Base-by-base conservation (phyloP, 495 filamentous ascomycete species). In the Usnea hakonensis region DNA sequence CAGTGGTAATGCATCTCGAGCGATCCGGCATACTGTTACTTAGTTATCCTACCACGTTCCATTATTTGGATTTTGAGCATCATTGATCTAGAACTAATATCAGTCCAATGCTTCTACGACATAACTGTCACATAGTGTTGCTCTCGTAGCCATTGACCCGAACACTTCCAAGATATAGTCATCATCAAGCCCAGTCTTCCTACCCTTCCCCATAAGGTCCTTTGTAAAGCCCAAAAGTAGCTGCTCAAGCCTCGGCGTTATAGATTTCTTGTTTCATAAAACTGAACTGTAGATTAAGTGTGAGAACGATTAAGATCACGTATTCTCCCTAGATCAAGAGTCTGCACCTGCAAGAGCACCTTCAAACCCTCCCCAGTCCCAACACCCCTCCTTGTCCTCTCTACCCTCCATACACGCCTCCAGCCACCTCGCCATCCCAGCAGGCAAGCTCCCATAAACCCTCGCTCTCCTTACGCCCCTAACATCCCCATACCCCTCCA, bases 391-490 rank as follows among this genome's bases (percentile, higher is more conserved):
- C 48, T 8, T 23, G 23, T 48, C 59, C 37, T 33, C 30, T 48
- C 4, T 0, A 5, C 23, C 55, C 65, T 48, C 54, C 56, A 66
- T 64, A 50, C 23, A n/a, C 30, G 30, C 26, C 57, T 66, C 65
- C 44, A 66, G 52, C 60, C 61, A 66, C 53, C 40, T 55, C 28
- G 65, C 61, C 21, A 43, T 60, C 44, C 4, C 30, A 23, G 23
- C n/a, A 6, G 37, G 61, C 37, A 66, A 35, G 43, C 61, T 66
- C 9, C 61, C 65, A 37, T 57, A 16, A 26, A 66, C 61, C 56
- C 40, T 56, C 32, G 61, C 65, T 26, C 26, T 61, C 56, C 37
- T 43, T 28, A 66, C 61, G 0, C 61, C 61, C 57, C 61, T 60
- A 5, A 66, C 55, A 3, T 40, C 48, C 36, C n/a, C 23, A 30